Base-by-base conservation (phyloP, 495 filamentous ascomycete species). In the Pseudomonodictys pantanalensis region DNA sequence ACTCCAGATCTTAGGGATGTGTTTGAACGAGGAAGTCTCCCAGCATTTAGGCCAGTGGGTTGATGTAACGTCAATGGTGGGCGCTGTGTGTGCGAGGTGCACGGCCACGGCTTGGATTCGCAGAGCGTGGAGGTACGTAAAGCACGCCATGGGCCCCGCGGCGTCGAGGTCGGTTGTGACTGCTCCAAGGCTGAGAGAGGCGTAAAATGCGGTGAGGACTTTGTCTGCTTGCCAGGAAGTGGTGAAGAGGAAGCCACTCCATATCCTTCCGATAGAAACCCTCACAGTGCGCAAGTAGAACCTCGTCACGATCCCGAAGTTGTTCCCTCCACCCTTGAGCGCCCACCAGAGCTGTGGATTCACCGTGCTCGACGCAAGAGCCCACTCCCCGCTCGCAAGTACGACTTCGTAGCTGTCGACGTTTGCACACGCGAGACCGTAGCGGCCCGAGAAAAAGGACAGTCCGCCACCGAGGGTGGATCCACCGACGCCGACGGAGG, bases 141-240 rank as follows among this genome's bases (percentile, higher is more conserved):
- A 54, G 52, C 70, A 72, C 44, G 60, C 70, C 17, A 73, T 60
- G 10, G 71, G 71, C 32, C 71, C 71, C 25, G 71, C 71, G 47
- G 71, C 68, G 30, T 68, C 10, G n/a, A 63, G 48, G 28, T 71
- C 64, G 32, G 68, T 62, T 25, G 28, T 51, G 51, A 10, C 10
- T 3, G 47, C 47, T 32, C 30, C 22, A 32, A 29, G 54, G 53
- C 18, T 43, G 52, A 57, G 25, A 23, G 20, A 66, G 29, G 54
- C 52, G 43, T 72, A 54, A 33, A 72, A 71, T 20, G 69, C 69
- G 2, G 23, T 20, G 10, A 72, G 67, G 15, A 69, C 57, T 39
- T 72, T 65, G n/a, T 38, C 32, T 20, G 64, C 52, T 60, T 71
- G 67, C 10, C 35, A 62, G 12, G 63, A 41, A n/a, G 67, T 45